Evolutionary conservation across 139 green algal genomes (phyloP), one percentile per base, ranked within the genome.

Genomic region (Picochlorum sp.): DNA sequence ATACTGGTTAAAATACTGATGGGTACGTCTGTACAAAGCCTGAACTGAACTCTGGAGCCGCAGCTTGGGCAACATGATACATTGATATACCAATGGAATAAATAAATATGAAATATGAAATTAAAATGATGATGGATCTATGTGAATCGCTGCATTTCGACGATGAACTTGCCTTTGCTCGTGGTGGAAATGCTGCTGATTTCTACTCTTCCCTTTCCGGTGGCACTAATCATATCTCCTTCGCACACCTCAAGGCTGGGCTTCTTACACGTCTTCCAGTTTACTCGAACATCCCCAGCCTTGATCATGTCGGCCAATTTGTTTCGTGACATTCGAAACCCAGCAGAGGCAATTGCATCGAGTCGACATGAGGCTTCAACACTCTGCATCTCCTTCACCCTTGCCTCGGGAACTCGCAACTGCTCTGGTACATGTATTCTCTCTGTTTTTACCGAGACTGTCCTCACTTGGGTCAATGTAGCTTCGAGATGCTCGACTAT

Each of bases 241-340:
- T 64, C 58, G 64, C 82, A 78, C 1, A 95, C 69, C 20, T 76
- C 67, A 0, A 51, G 30, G 37, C 65, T 83, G 3, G 82, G 26
- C 70, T 90, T 92, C 56, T 58, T 62, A 3, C 52, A 74, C 0
- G 61, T 41, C n/a, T 65, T 69, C 89, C 89, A 95, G 58, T 95
- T 94, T 4, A 95, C 60, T 38, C 75, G 74, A 52, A 87, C 73
- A 49, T 84, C 72, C 7, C 67, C 73, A 57, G 46, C 62, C 68
- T 92, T 91, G 47, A 92, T 77, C 2, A 90, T 63, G 37, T 94
- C 85, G 0, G 66, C 72, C 72, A 90, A 82, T 66, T 92, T 92
- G 63, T 58, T 50, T 14, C 89, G 74, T 6, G 78, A 84, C 52
- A 90, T 65, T 51, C 84, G 70, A 63, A 95, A 92, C 20, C 86